Conservation (phyloP, 1,284 basidiomycete genomes). For the Vanrija sp. region DNA sequence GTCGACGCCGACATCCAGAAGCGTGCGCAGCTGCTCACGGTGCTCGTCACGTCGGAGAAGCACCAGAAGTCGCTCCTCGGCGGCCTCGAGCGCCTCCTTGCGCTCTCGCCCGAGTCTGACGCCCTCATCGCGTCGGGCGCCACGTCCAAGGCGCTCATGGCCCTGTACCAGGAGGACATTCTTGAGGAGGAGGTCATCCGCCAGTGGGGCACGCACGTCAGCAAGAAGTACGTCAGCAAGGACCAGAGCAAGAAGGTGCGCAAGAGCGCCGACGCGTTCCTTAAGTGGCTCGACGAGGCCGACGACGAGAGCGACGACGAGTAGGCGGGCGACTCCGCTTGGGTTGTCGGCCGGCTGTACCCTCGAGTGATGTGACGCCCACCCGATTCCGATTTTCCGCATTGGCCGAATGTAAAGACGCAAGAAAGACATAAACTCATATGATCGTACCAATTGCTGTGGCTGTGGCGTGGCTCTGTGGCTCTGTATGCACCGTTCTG, state of each 20-base stretch:
- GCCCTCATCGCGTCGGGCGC: slow-evolving; percentile 33
- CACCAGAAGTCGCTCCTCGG: slow-evolving; percentile 92
- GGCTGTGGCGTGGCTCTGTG: too few relatives aligned
- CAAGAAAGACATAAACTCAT: too few relatives aligned
- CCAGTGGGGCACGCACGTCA: slow-evolving; percentile 95
- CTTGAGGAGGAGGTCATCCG: slow-evolving; percentile 86
- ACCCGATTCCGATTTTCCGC: too few relatives aligned
- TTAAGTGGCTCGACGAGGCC: slow-evolving; percentile 54
- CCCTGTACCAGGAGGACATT: slow-evolving; percentile 85
- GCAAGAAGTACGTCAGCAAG: slow-evolving; percentile 96
- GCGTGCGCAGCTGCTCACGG: slow-evolving; percentile 72
- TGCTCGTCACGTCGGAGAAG: slow-evolving; percentile 70
- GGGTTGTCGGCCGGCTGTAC: too few relatives aligned
- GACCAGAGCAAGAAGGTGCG: slow-evolving; percentile 93
- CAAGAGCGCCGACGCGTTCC: slow-evolving; percentile 90
- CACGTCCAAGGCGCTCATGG: slow-evolving; percentile 81
- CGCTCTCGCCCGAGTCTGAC: slow-evolving; percentile 58
- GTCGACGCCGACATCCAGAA: slow-evolving; percentile 69
- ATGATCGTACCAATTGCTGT: too few relatives aligned
- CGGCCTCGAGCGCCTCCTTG: slow-evolving; percentile 79
- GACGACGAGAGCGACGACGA: slow-evolving; percentile 14
- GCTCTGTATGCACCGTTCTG: too few relatives aligned
- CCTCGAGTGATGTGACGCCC: too few relatives aligned
- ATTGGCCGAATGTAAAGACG: too few relatives aligned
- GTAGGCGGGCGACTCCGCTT: neutral